phyloP scores from a whole-genome alignment of 148 eudicot species.

The Rhododendron williamsianum region DNA sequence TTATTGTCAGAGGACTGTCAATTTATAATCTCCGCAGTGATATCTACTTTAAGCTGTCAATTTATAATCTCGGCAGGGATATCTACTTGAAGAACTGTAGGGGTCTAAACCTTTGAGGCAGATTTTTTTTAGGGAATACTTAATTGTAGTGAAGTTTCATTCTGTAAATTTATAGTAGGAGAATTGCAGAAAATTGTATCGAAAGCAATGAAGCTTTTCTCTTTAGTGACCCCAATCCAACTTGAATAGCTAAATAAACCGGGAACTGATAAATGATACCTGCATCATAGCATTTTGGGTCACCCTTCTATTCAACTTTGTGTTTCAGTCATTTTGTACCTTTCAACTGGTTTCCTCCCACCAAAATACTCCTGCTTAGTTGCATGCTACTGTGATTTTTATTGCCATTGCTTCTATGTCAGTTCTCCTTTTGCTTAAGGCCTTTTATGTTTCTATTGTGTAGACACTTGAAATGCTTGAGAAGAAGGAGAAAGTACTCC shows the following conservation, averaged over 20 bases:
- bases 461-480: constrained; percentile 45
- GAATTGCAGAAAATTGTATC: neutral
- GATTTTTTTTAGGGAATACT: neutral
- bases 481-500: constrained; percentile 39
- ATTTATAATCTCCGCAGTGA: neutral
- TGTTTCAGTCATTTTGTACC: neutral
- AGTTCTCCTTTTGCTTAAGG: neutral
- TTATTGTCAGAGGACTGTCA: neutral
- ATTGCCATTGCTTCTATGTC: neutral
- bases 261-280: neutral
- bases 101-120: neutral
- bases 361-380: neutral
- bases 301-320: neutral
- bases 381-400: neutral
- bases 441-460: neutral
- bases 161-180: neutral
- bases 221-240: neutral
- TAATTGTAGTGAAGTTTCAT: neutral
- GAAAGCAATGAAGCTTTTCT: neutral
- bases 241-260: neutral
- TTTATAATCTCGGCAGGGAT: neutral
- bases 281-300: neutral
- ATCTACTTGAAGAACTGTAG: neutral
- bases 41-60: too few relatives aligned
- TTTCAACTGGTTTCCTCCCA: neutral